Base-by-base conservation (phyloP, 2,329 filamentous ascomycete genomes). In the Aureobasidium leucospermi region DNA sequence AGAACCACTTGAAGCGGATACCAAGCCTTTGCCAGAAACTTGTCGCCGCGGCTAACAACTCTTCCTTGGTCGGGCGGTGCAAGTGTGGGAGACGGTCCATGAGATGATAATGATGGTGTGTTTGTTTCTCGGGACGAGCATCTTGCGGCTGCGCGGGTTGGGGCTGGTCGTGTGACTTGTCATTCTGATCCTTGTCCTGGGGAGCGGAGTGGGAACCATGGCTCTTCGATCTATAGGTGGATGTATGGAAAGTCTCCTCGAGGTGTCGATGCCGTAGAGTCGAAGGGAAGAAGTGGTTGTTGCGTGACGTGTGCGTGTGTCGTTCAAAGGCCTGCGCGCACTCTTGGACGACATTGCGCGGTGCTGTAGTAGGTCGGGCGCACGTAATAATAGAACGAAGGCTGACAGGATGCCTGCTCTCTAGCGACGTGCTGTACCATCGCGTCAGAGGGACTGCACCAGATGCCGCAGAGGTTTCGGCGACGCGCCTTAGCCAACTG, bases 1-100 rank as follows among this genome's bases (percentile, higher is more conserved):
- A 95, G 67, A 94, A 87, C 94, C 94, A 99, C 74, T 99, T 99
- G 77, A 97, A 95, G 42, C 91, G 87, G 28, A 97, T 89, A 69
- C 88, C 90, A 46, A 96, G 74, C 51, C 94, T 84, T 63, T 95
- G 87, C 86, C 90, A 94, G 72, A 97, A 96, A 1, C 92, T 92
- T 23, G 86, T 96, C 38, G 94, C 91, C 4, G 94, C 93, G 19
- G 89, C 88, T 38, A 99, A 79, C 31, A 99, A 81, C 73, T 99
- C 94, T 71, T 96, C 92, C 70, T 96, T 96, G 7, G 87, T 93
- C 5, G 94, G 93, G 19, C 92, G 82, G 76, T 96, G 82, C 39
- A 86, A 72, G 63, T 85, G 90, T 66, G 89, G 87, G 11, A 80
- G 73, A 62, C 82, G 80, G 66, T 85, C 78, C 62, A 84, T 78